Evolutionary conservation across 1,139 yeast genomes (phyloP).

Genomic region (Pichia sp.): DNA sequence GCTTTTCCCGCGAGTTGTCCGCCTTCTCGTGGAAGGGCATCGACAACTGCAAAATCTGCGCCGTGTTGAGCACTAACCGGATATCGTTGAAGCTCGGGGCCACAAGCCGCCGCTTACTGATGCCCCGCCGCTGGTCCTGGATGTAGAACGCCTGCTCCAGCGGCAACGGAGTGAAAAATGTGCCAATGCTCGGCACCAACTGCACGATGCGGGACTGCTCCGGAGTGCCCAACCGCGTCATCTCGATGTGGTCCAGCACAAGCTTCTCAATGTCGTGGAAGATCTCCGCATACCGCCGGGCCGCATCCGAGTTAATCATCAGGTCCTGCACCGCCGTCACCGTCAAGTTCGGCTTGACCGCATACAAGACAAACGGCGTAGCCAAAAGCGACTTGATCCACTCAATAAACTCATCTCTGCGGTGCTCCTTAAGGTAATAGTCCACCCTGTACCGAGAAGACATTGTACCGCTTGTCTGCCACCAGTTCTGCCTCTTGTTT

Average conservation of each 20-base stretch:
- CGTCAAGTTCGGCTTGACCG: constrained; percentile 44
- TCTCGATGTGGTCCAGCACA: constrained; percentile 48
- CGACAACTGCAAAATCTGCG: constrained; percentile 58
- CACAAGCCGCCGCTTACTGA: constrained; percentile 80
- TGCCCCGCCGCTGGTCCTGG: constrained; percentile 74
- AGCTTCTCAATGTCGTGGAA: constrained; percentile 78
- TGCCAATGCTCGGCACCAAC: constrained; percentile 81
- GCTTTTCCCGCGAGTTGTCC: constrained; percentile 12
- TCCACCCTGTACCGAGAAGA: constrained; percentile 58
- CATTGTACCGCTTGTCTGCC: constrained; percentile 31
- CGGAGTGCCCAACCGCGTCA: constrained; percentile 36
- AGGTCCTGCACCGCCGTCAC: constrained; percentile 41
- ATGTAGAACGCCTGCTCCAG: constrained; percentile 76
- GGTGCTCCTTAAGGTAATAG: constrained; percentile 70
- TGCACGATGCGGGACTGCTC: constrained; percentile 61
- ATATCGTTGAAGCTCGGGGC: constrained; percentile 93
- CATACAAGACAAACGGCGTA: constrained; percentile 87
- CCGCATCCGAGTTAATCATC: constrained; percentile 49
- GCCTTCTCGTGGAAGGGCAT: constrained; percentile 6
- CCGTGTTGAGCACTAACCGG: constrained; percentile 72
- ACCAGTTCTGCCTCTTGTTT: neutral
- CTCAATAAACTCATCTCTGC: constrained; percentile 89
- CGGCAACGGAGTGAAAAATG: constrained; percentile 80
- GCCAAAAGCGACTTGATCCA: constrained; percentile 93
- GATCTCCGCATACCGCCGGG: constrained; percentile 77